Percentiles rank a stretch among this genome's conserved stretches.
Conservation (phyloP, 768 basidiomycete genomes). For the Rossbeevera mucosa region DNA sequence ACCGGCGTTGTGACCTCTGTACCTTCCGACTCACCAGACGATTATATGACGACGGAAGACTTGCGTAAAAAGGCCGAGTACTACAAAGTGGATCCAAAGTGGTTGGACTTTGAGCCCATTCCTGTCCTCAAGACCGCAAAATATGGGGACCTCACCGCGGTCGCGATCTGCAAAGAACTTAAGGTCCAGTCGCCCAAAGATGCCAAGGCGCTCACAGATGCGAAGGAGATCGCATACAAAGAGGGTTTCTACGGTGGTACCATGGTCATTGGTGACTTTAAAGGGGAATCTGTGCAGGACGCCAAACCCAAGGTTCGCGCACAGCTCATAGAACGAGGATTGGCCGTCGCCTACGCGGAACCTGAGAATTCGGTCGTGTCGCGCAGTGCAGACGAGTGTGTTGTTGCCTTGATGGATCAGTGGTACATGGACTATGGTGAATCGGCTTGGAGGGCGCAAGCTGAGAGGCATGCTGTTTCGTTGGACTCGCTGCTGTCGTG, state of each 20-base stretch:
- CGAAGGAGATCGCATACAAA: slow-evolving; percentile 97
- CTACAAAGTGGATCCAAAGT: slow-evolving; percentile 89
- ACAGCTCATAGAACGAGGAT: slow-evolving; percentile 68
- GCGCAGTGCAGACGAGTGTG: slow-evolving; percentile 93
- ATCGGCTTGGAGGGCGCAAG: slow-evolving; percentile 76
- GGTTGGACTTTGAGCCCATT: slow-evolving; percentile 81
- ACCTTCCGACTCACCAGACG: slow-evolving; percentile 97
- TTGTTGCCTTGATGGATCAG: slow-evolving; percentile 97
- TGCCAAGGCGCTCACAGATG: slow-evolving; percentile 86
- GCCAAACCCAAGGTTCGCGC: slow-evolving; percentile 88
- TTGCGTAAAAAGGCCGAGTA: slow-evolving; percentile 94
- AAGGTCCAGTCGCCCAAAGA: slow-evolving; percentile 98
- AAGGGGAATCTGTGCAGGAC: slow-evolving; percentile 82
- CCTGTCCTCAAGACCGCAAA: slow-evolving; percentile 85
- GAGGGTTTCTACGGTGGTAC: slow-evolving; percentile 95
- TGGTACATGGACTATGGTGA: slow-evolving; percentile 99
- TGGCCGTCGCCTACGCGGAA: slow-evolving; percentile 91
- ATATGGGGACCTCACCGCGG: slow-evolving; percentile 91
- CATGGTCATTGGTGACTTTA: slow-evolving; percentile 89
- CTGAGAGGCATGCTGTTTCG: slow-evolving; percentile 63
- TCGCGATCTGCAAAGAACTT: slow-evolving; percentile 75
- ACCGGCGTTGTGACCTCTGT: slow-evolving; percentile 98
- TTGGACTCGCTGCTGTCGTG: slow-evolving; percentile 1
- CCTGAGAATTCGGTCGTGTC: slow-evolving; percentile 89
- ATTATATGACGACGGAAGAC: slow-evolving; percentile 85